A percentile compares a stretch with the other conserved stretches of the same genome.
These are phyloP conservation scores for Pythium volutum DNA, from an alignment of 352 stramenopile genomes.

Conservation along the genomic window DNA sequence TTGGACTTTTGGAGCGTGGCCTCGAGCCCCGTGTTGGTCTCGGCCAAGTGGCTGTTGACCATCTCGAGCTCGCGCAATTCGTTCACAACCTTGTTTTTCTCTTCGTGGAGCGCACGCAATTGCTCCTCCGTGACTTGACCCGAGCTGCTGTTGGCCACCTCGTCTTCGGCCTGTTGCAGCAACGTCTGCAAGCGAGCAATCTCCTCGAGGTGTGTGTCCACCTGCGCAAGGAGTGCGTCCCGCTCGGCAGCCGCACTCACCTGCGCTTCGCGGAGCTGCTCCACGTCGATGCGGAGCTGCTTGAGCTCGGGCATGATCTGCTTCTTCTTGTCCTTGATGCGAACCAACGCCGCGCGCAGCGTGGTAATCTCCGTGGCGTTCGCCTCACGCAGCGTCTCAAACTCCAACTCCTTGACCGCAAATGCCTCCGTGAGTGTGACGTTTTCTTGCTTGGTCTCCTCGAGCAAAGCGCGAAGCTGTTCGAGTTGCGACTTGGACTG, in stretches of 20 bases:
- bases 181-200: constrained; percentile 30
- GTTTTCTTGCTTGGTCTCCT: constrained; percentile 37
- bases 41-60: constrained; percentile 38
- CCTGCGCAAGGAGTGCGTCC: constrained; percentile 21
- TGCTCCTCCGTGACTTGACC: constrained; percentile 32
- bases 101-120: constrained; percentile 35
- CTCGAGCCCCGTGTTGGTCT: constrained; percentile 57
- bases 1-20: constrained; percentile 54
- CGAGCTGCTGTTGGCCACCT: constrained; percentile 29
- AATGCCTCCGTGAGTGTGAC: constrained; percentile 29
- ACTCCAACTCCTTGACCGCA: constrained; percentile 38
- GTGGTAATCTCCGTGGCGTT: constrained; percentile 33
- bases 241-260: constrained; percentile 19
- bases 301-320: constrained; percentile 30
- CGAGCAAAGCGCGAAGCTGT: constrained; percentile 32
- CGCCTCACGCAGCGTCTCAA: constrained; percentile 27
- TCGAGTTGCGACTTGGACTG: constrained; percentile 30
- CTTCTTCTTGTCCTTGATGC: constrained; percentile 34
- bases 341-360: constrained; percentile 25
- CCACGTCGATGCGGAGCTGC: constrained; percentile 29
- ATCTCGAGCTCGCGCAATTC: constrained; percentile 49
- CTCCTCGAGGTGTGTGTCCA: constrained; percentile 33
- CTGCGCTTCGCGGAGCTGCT: constrained; percentile 23
- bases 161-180: constrained; percentile 40
- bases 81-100: constrained; percentile 41